Base-by-base conservation (phyloP, 2,329 filamentous ascomycete genomes). In the Gnomoniopsis sp. region DNA sequence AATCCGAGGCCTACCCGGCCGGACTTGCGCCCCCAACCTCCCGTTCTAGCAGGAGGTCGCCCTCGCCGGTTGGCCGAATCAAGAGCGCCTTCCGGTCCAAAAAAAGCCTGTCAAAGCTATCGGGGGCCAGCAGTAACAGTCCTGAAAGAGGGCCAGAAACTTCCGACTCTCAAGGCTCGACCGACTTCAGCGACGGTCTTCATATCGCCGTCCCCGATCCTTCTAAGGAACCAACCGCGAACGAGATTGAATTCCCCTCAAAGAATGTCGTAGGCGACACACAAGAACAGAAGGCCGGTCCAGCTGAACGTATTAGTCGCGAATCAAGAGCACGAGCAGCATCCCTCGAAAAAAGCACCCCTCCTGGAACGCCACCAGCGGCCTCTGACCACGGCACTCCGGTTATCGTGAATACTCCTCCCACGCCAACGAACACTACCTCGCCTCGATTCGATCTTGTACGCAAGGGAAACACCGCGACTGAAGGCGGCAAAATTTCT, bases 1-100 rank as follows among this genome's bases (percentile, higher is more conserved):
- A 57, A 6, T 1, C 38, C 36, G 60, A 55, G 48, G 36, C 48
- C 48, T 49, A 44, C 38, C 38, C 41, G 52, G 53, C 51, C 49
- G 72, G 67, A 60, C 76, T 77, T 61, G 77, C 71, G 65, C 74
- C 72, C 57, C 77, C 75, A 50, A 68, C 67, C 64, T 75, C 72
- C 65, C 75, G 76, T 60, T 69, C 74, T 49, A 81, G 48, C 33
- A 55, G 81, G 65, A 83, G 88, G 60, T 85, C 85, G 23, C 79
- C 83, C 21, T 93, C 91, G 11, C 88, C 89, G 12, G 85, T 83
- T 53, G 84, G 86, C 67, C 90, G 87, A 68, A 77, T 93, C 62
- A 88, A 84, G 70, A 86, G 88, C 68, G 88, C 88, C 14, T 91
- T 95, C 67, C 83, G 76, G 59, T 76, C 79, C 48, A 86, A 82